Conservation (phyloP, 441 rosid species). For the Arabidopsis hybrid region DNA sequence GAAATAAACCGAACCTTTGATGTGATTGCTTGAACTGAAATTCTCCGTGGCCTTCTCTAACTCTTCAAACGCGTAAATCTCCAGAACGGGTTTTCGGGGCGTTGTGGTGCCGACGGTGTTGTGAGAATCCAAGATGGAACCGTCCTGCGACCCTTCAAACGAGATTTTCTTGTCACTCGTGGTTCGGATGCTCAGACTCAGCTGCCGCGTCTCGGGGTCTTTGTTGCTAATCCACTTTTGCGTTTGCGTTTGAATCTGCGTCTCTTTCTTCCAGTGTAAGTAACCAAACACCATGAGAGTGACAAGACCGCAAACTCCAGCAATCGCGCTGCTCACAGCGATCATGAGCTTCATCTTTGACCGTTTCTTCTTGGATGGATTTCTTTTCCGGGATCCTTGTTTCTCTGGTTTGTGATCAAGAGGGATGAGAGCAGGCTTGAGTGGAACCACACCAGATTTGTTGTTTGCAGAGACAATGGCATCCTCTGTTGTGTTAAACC, state of each 20-base stretch:
- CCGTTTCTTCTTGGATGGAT: conserved; percentile 50
- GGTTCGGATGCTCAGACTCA: conserved; percentile 76
- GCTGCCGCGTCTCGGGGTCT: conserved; percentile 80
- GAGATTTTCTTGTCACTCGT: conserved; percentile 89
- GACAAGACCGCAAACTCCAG: conserved; percentile 58
- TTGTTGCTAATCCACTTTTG: conserved; percentile 43
- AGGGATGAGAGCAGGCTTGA: conserved; percentile 68
- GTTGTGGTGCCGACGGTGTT: conserved; percentile 48
- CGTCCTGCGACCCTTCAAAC: conserved; percentile 74
- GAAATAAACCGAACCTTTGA: conserved; percentile 79
- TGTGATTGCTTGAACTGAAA: conserved; percentile 73
- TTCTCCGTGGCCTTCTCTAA: conserved; percentile 81
- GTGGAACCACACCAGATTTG: conserved; percentile 49
- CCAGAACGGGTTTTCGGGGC: conserved; percentile 56
- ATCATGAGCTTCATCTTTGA: conserved; percentile 67
- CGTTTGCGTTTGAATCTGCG: conserved; percentile 30
- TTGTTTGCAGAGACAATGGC: conserved; percentile 72
- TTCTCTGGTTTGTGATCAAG: conserved; percentile 53
- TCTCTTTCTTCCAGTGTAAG: conserved; percentile 43
- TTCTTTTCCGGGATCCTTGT: conserved; percentile 42
- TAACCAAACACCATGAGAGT: conserved; percentile 55
- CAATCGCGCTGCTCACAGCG: conserved; percentile 62
- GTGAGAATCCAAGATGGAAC: conserved; percentile 52
- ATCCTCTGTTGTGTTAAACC: conserved; percentile 67
- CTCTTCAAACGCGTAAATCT: conserved; percentile 66